Evolutionary conservation across 1,284 basidiomycete genomes (phyloP).

Genomic region (Marasmius oreades): DNA sequence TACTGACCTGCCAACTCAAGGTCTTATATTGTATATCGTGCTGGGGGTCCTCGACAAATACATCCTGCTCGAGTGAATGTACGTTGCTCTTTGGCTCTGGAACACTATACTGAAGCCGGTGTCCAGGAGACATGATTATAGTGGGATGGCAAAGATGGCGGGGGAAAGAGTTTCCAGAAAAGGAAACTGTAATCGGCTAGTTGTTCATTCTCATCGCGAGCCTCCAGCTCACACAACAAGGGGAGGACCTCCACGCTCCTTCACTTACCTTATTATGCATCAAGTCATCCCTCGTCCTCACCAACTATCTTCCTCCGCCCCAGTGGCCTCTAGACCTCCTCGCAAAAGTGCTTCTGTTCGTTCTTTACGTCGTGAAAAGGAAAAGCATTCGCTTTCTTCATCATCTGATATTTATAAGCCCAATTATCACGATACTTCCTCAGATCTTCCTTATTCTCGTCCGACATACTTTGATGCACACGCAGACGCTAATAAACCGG

Average conservation of each 20-base stretch:
- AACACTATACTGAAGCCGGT: neutral
- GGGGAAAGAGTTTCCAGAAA: too few species aligned
- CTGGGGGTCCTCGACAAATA: constrained; percentile 30
- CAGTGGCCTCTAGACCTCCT: constrained; percentile 34
- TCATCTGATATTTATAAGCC: constrained; percentile 22
- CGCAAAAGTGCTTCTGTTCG: constrained; percentile 52
- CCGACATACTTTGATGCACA: constrained; percentile 36
- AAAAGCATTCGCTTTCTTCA: constrained; percentile 27
- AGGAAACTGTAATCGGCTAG: too few species aligned
- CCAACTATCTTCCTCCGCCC: constrained; percentile 22
- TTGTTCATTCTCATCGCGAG: neutral
- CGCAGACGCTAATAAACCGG: constrained; percentile 14
- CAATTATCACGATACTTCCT: constrained; percentile 19
- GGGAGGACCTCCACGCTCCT: neutral
- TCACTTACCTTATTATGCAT: constrained; percentile 26
- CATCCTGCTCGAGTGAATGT: constrained; percentile 13
- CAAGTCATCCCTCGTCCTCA: constrained; percentile 33
- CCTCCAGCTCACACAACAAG: neutral
- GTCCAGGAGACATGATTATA: too few species aligned
- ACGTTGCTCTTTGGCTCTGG: neutral
- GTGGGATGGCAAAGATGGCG: neutral
- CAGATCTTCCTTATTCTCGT: constrained; percentile 18
- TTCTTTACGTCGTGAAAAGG: constrained; percentile 52
- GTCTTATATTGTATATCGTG: constrained; percentile 43
- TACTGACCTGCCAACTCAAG: constrained; percentile 46